Base-by-base conservation (phyloP, 768 basidiomycete species). In the Tubosaeta sp. region DNA sequence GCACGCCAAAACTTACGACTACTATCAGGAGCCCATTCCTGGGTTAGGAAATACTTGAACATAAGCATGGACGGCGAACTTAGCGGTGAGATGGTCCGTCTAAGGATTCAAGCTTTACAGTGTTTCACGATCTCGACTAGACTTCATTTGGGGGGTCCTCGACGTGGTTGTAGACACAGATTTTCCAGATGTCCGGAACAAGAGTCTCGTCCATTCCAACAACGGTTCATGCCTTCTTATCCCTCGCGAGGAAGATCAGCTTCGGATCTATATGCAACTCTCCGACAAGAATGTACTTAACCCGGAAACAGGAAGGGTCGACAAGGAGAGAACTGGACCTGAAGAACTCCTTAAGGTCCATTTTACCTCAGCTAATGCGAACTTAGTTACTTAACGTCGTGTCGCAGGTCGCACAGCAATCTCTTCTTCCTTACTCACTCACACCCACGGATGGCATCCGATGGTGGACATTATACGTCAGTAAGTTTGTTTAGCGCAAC, bases 41-140 rank as follows among this genome's bases (percentile, higher is more conserved):
- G 88, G 87, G 86, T 91, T 22, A 79, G 90, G 25, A 88, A 87
- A 53, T 51, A 69, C 0, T 71, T 88, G 9, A 74, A 75, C 9
- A 84, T 91, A 46, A 62, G 70, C 5, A 86, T 91, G 86, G 81
- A 89, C 53, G 90, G 90, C 6, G 87, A 91, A 64, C 84, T 88
- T 54, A 76, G 65, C 12, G 74, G 77, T 68, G 54, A 60, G 50
- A 55, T 48, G 2, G 16, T 27, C 31, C 12, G 6, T 16, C 43
- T 14, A 1, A 6, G 27, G 46, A 11, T 19, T 2, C 25, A n/a
- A 12, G 19, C 8, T 29, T 46, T 25, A 2, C 5, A 0, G 9
- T 12, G n/a, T 12, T 31, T 55, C 9, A 62, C 17, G 3, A 17
- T 48, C n/a, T 38, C 14, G 1, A 14, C 10, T 39, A 75, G 73